These are phyloP conservation scores for Paraleonurus japonicus DNA, from an alignment of 257 asterid genomes.

Conservation along the genomic window DNA sequence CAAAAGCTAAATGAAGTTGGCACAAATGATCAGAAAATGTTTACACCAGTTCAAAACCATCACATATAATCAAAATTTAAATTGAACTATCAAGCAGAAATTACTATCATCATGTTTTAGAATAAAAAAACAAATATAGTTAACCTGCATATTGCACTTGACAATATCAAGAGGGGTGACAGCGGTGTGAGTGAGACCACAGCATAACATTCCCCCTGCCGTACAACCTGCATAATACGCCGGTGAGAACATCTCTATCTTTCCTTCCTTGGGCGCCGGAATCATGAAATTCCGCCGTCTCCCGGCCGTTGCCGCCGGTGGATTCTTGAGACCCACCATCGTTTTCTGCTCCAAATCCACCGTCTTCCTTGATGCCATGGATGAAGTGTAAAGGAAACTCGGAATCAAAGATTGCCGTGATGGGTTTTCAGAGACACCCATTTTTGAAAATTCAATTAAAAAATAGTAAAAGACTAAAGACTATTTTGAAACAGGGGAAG, in stretches of 20 bases:
- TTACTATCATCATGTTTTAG: no score
- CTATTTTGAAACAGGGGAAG: not conserved
- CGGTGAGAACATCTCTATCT: constrained; percentile 66
- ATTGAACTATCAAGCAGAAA: no score
- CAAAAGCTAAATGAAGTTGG: not conserved
- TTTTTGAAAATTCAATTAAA: not conserved
- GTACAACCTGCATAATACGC: constrained; percentile 66
- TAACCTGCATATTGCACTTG: constrained; percentile 92
- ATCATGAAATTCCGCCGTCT: constrained; percentile 34
- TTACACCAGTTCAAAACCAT: no score
- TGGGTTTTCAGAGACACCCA: constrained; percentile 34
- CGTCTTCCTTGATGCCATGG: not conserved
- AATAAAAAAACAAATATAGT: not conserved
- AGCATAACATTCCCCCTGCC: constrained; percentile 57
- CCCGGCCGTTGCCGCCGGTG: constrained; percentile 4
- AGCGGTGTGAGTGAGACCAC: constrained; percentile 77
- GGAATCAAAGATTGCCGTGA: constrained; percentile 45
- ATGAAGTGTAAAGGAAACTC: constrained; percentile 34
- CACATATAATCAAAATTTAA: not conserved
- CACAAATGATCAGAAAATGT: not conserved
- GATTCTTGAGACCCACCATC: no score
- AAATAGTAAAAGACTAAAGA: not conserved
- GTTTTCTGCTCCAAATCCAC: no score
- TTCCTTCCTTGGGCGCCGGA: constrained; percentile 62
- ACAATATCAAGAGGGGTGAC: constrained; percentile 85